Base-by-base conservation (phyloP, 495 filamentous ascomycete species). In the Aspergillus bridgeri region DNA sequence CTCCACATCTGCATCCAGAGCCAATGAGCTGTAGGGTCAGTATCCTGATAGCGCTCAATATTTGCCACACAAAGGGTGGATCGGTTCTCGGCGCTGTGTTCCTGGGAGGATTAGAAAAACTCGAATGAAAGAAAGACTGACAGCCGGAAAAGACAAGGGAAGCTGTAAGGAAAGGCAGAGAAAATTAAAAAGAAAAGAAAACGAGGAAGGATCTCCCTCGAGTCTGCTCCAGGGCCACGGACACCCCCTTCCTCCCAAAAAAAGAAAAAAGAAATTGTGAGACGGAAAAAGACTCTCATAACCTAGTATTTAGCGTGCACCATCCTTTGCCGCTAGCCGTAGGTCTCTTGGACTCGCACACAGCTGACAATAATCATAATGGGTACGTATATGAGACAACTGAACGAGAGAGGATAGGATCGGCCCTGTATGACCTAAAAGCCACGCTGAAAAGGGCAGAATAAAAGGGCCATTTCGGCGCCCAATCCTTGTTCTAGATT, bases 161-260 rank as follows among this genome's bases (percentile, higher is more conserved):
- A n/a, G n/a, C n/a, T n/a, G 13, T 38, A 20, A 42, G 5, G 7
- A 52, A 33, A 20, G 18, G 3, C 1, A 52, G n/a, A 52, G 21
- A 18, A 52, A 21, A 52, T 21, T 18, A 27, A 52, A 52, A 42
- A 56, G 18, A 25, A 15, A 54, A 54, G n/a, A n/a, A 45, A 24
- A 46, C 27, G 27, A 15, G 5, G 33, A 38, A 11, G 33, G 9
- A 38, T 15, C 2, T 38, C 17, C 33, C 3, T 38, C 7, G 33
- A 15, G 33, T 13, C 33, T 15, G 33, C 17, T 38, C 33, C 33
- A 13, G 33, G 33, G 11, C 13, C 8, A 38, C 13, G 33, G 33
- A 13, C 33, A 9, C 13, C 13, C 3, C 2, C 1, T 15, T 38
- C n/a, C n/a, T 38, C 11, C 33, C 1, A 38, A 13, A 38, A 13